Conservation (phyloP, 2,329 filamentous ascomycete genomes). For the Cladophialophora immunda region DNA sequence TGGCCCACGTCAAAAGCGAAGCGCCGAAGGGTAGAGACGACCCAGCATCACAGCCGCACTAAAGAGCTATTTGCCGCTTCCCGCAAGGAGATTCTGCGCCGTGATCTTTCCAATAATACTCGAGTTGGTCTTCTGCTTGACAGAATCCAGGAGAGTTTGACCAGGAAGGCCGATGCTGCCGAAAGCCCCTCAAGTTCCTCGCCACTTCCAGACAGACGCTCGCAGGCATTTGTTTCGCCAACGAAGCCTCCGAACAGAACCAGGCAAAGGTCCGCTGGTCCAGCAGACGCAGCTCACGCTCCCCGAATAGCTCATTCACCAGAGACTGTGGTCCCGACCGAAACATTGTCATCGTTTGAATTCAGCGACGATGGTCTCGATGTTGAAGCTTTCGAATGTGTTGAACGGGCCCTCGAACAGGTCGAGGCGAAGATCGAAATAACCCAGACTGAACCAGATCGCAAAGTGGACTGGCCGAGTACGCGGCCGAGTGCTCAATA, state of each 20-base stretch:
- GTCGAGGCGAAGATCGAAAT: slow-evolving; percentile 13
- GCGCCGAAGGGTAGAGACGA: slow-evolving; percentile 66
- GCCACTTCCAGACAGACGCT: slow-evolving; percentile 48
- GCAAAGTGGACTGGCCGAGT: neutral
- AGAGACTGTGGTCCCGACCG: neutral
- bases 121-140: slow-evolving; percentile 68
- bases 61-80: slow-evolving; percentile 55
- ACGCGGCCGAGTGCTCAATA: neutral
- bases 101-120: slow-evolving; percentile 53
- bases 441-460: neutral
- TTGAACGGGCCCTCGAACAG: slow-evolving; percentile 41
- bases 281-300: neutral
- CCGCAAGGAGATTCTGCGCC: slow-evolving; percentile 50
- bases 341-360: slow-evolving; percentile 43
- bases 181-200: slow-evolving; percentile 54
- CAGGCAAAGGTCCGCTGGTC: neutral
- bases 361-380: slow-evolving; percentile 59
- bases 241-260: slow-evolving; percentile 21
- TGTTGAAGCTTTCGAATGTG: slow-evolving; percentile 53
- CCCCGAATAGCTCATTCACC: neutral
- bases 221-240: slow-evolving; percentile 32
- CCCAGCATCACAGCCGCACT: slow-evolving; percentile 53
- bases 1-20: slow-evolving; percentile 72
- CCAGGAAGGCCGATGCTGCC: slow-evolving; percentile 45
- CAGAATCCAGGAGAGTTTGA: slow-evolving; percentile 66